phyloP scores from a whole-genome alignment of 805 yeast genomes.

The Ogataea paradorogensis region DNA sequence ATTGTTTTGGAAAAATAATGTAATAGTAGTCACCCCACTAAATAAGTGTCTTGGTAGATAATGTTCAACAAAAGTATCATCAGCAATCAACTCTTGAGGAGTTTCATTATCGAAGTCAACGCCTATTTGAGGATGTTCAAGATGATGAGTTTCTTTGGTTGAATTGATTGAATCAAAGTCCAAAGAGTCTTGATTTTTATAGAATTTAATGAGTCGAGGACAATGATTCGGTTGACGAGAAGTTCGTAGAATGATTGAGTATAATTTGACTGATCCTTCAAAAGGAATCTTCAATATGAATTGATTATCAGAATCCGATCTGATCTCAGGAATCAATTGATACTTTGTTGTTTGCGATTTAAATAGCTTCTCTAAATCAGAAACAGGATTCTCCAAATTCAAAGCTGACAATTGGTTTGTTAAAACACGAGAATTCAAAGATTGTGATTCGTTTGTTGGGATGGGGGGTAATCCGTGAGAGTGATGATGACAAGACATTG shows the following conservation, averaged over 20 bases:
- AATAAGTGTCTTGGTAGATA: conserved; percentile 72
- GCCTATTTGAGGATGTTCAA: conserved; percentile 69
- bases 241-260: conserved; percentile 68
- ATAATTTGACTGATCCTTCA: conserved; percentile 61
- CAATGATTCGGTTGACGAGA: conserved; percentile 56
- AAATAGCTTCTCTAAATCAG: conserved; percentile 51
- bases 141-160: conserved; percentile 45
- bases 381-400: conserved; percentile 54
- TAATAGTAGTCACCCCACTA: conserved; percentile 63
- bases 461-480: conserved; percentile 56
- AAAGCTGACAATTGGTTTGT: conserved; percentile 58
- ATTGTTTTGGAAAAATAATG: conserved; percentile 66
- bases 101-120: conserved; percentile 31
- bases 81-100: conserved; percentile 37
- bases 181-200: conserved; percentile 64
- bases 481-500: conserved; percentile 31
- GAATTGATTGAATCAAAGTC: conserved; percentile 66
- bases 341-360: conserved; percentile 50
- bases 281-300: conserved; percentile 77
- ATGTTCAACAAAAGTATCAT: conserved; percentile 70
- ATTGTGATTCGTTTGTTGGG: conserved; percentile 67
- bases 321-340: conserved; percentile 43
- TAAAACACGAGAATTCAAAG: conserved; percentile 61
- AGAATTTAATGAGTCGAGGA: conserved; percentile 66
- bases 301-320: conserved; percentile 77